Base-by-base conservation (phyloP, 192 early-diverging fungal genomes). In the Chytriomyces sp. region DNA sequence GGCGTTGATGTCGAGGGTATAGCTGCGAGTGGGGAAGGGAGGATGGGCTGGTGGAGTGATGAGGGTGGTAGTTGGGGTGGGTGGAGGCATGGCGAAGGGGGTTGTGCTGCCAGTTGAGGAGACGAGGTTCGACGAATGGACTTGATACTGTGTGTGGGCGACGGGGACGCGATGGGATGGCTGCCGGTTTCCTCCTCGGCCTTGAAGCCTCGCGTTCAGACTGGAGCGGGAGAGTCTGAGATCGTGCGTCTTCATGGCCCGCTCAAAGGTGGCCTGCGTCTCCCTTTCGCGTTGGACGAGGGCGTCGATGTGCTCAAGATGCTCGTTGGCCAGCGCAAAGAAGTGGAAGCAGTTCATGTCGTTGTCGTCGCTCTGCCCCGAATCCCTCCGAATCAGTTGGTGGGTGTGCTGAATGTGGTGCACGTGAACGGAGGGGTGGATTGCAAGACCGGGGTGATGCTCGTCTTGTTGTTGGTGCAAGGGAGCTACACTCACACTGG, bases 271-370 rank as follows among this genome's bases (percentile, higher is more conserved):
- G 10, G 41, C n/a, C 30, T 59, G 25, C 36, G 56, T 59, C 26
- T 17, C 22, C 31, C 25, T 12, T 44, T 41, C 57, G 26, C 19
- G 10, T 19, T 38, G 7, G 4, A 59, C 40, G 19, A 70, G 28
- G 14, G 26, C 19, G 1, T 33, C 19, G 26, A 70, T 70, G 17
- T 70, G 54, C 2, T 70, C 68, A 30, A 25, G 5, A 33, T 59
- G 57, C 33, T 70, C 68, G 30, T 70, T 70, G 3, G 6, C 32
- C 10, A 70, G 37, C 68, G 68, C 68, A 25, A 75, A 75, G 34
- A 61, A 75, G 44, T 75, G 74, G 10, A 75, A 56, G 39, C 65
- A 67, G 38, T 54, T 75, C 74, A 75, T 75, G 25, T 61, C 65
- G 25, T 75, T 64, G 44, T 75, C 74, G 34, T 75, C 64, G 28